Evolutionary conservation across 2,329 filamentous ascomycete genomes (phyloP), one percentile per base, ranked within the genome.

Genomic region (Incumbomyces lentus): DNA sequence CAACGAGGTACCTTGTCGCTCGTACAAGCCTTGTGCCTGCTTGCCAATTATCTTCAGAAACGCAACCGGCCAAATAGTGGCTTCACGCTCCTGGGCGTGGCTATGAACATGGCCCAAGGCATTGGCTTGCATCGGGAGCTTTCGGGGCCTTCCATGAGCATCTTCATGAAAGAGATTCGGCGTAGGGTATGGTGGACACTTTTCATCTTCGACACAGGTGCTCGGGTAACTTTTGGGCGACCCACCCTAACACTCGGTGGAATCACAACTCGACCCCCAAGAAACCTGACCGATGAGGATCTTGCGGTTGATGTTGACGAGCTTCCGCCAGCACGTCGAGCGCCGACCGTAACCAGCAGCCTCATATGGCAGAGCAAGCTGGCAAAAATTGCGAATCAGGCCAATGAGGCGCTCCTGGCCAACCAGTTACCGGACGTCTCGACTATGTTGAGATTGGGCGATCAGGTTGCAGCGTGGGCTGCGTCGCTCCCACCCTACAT

Each of bases 21-120:
- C 7, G 69, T 74, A 1, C 71, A 73, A 53, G 65, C 65, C 1
- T 59, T 74, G 30, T 56, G 66, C 12, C 61, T 74, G 40, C 61
- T 73, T 52, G 68, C 68, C 47, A 73, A 73, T 40, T 74, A 74
- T 53, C 61, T 73, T 3, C 73, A 74, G 52, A 74, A 74, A 53
- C 61, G 68, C 26, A 68, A 74, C 53, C 66, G 69, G 32, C 71
- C 71, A 2, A 75, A 75, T 49, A 71, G 70, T 22, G 70, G 70
- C 1, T 74, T 71, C 51, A 74, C 36, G 19, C 36, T 39, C 5
- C 18, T 64, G 0, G 63, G 62, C 2, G 63, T 68, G 1, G 58
- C 67, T 10, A 68, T 71, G 17, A 53, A 68, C 8, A 64, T 68
- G 45, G 67, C 66, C 1, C 68, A 71, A 45, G 66, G 70, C 45